Base-by-base conservation (phyloP, 2,329 filamentous ascomycete species). In the Talaromyces pinophilus region DNA sequence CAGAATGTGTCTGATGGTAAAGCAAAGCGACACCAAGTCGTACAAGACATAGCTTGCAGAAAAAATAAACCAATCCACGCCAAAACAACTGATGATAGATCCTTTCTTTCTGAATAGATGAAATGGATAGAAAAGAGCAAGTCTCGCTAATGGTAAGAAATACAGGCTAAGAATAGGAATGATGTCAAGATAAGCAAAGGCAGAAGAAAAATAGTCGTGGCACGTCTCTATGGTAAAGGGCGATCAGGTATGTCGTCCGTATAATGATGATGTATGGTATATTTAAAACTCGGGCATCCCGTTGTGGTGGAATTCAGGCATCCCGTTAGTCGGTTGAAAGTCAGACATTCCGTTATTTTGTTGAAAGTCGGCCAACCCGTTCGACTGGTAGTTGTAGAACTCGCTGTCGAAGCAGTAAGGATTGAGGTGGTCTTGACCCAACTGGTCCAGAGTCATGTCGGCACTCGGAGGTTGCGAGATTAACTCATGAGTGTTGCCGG, bases 351-450 rank as follows among this genome's bases (percentile, higher is more conserved):
- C 62, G 19, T 59, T 57, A 50, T 15, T 63, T n/a, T 52, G 22
- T 44, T 59, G 57, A 17, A 59, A 59, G 35, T 64, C 63, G 35
- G 54, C 40, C 42, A 64, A 33, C 54, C 19, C 63, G 13, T 38
- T 59, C 35, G 50, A 30, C 44, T 57, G 52, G 22, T 59, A 62
- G 25, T 55, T 42, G 59, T 63, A 60, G 11, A 59, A 67, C n/a
- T 67, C 65, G 25, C 42, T 67, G 61, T 67, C 65, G 46, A 67
- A 67, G 35, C 65, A 67, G 25, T 67, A 67, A 0, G 61, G 65
- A 4, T 59, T 59, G 44, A 63, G 38, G 35, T 46, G n/a, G 19
- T 67, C 65, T 22, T 63, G 65, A n/a, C 60, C 65, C 6, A 67
- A n/a, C 6, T 67, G 65, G 11, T 63, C 65, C 52, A 67, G n/a